Evolutionary conservation across 169 alveolate genomes (phyloP).

Genomic region (Eimeria zaria): DNA sequence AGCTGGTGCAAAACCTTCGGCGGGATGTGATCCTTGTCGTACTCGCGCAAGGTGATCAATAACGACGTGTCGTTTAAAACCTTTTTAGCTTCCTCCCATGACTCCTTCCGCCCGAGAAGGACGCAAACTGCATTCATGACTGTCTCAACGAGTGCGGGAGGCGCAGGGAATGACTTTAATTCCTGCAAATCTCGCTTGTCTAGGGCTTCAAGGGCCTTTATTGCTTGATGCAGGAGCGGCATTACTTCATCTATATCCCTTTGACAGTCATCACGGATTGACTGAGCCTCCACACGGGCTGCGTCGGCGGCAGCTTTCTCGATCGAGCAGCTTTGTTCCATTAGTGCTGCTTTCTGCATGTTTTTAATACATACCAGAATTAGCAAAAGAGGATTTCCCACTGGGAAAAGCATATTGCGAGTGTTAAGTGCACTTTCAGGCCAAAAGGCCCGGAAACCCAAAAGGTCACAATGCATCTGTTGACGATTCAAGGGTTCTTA

Average conservation of each 20-base stretch:
- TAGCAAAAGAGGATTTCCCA: neutral
- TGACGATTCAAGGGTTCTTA: neutral
- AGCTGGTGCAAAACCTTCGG: conserved; percentile 90
- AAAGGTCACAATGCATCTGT: neutral
- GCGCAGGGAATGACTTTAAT: conserved; percentile 94
- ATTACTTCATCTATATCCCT: conserved; percentile 93
- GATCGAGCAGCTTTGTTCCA: conserved; percentile 81
- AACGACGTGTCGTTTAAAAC: conserved; percentile 93
- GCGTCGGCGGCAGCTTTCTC: conserved; percentile 73
- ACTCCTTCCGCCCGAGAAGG: conserved; percentile 93
- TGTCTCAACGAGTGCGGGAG: conserved; percentile 93
- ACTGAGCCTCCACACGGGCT: conserved; percentile 63
- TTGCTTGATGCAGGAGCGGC: conserved; percentile 95
- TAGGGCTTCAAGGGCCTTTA: conserved; percentile 94
- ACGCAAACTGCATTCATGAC: conserved; percentile 95
- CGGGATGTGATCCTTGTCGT: conserved; percentile 92
- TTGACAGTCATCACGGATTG: conserved; percentile 85
- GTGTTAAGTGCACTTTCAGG: neutral
- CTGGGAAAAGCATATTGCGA: neutral
- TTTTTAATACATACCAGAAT: conserved; percentile 61
- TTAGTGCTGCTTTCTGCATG: conserved; percentile 78
- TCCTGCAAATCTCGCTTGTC: conserved; percentile 95
- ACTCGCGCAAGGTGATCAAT: conserved; percentile 90
- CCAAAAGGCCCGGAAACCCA: too few species aligned
- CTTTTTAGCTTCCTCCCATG: conserved; percentile 95